Conservation (phyloP, 2,329 filamentous ascomycete genomes). For the Diaporthe helianthi region DNA sequence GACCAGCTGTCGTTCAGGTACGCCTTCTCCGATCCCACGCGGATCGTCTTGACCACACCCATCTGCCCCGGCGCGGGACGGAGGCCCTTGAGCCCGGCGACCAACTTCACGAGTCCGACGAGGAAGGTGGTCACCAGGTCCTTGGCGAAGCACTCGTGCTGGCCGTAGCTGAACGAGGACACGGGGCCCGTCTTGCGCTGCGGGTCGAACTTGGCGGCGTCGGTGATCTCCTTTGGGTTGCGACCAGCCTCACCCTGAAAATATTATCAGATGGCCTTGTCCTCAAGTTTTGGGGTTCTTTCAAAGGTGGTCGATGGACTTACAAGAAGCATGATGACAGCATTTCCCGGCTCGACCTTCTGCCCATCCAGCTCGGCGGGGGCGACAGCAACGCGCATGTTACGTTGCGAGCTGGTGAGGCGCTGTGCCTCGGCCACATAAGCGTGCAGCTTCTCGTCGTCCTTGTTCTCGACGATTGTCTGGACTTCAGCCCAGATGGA, state of each 20-base stretch:
- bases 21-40: conserved; percentile 47
- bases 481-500: conserved; percentile 53
- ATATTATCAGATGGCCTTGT: not conserved
- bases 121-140: conserved; percentile 51
- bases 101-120: conserved; percentile 50
- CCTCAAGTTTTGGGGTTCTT: rapidly evolving
- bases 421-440: conserved; percentile 52
- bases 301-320: conserved; percentile 29
- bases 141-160: conserved; percentile 48
- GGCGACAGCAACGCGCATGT: conserved; percentile 42
- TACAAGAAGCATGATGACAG: conserved; percentile 50
- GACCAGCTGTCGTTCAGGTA: conserved; percentile 59
- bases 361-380: conserved; percentile 47
- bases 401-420: conserved; percentile 49
- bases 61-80: conserved; percentile 54
- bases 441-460: conserved; percentile 43
- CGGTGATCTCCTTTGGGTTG: conserved; percentile 46
- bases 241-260: conserved; percentile 48
- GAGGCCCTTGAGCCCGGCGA: conserved; percentile 51
- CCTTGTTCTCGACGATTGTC: conserved; percentile 44
- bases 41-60: conserved; percentile 54
- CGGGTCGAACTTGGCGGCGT: conserved; percentile 48
- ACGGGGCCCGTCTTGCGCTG: conserved; percentile 42
- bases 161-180: conserved; percentile 52
- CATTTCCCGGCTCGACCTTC: conserved; percentile 48